Base-by-base conservation (phyloP, 768 basidiomycete species). In the Cubamyces sp. region DNA sequence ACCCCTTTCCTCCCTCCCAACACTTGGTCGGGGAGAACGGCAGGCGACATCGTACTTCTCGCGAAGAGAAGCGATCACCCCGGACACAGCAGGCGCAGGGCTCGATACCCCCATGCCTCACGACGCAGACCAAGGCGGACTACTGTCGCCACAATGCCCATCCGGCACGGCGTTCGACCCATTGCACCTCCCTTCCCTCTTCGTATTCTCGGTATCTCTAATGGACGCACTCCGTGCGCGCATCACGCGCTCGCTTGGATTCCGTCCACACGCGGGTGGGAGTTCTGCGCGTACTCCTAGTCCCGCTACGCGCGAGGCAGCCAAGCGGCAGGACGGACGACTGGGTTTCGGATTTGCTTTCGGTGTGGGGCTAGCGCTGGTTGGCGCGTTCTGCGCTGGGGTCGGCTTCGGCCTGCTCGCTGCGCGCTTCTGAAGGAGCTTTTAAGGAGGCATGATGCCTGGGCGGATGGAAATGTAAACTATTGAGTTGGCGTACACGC, bases 191-290 rank as follows among this genome's bases (percentile, higher is more conserved):
- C 86, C 87, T 0, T 87, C 87, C 5, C 73, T 90, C 30, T 15
- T 90, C 7, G 68, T 83, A 49, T 82, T 87, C 67, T 85, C 88
- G 1, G 60, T 87, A 26, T 89, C 88, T 9, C 77, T 90, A 25
- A 64, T 90, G 9, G 79, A 76, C 0, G 87, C 87, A 3, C 64
- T 78, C 39, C 74, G 70, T 52, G 61, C 66, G 19, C 68, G 68
- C 16, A 52, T 81, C 2, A 62, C 55, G 23, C 58, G 63, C 39
- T 65, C 64, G n/a, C 54, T 58, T 55, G 68, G 69, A 67, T 46
- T 64, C 15, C 28, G 9, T 19, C 23, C 41, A 28, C 16, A 21
- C 11, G 41, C 15, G 11, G 11, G 34, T 34, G 34, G 34, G 34
- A 34, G 34, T n/a, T n/a, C n/a, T n/a, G n/a, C n/a, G n/a, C 43